Conservation (phyloP, 2,329 filamentous ascomycete species). For the Acarospora socialis region DNA sequence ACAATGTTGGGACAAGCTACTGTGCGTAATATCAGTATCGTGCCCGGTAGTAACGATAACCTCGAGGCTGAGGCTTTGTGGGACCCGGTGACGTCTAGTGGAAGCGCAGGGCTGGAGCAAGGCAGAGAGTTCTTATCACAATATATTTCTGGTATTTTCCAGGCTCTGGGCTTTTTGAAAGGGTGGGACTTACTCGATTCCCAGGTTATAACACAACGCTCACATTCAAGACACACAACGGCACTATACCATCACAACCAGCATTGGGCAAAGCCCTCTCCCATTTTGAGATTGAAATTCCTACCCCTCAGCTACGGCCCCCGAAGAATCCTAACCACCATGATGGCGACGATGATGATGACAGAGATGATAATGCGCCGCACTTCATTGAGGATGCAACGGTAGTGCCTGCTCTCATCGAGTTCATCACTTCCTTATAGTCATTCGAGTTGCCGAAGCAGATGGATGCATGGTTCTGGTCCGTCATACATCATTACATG, state of each 20-base stretch:
- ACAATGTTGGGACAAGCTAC: slow-evolving; percentile 63
- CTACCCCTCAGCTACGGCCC: slow-evolving; percentile 51
- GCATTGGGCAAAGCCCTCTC: slow-evolving; percentile 59
- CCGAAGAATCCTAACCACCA: slow-evolving; percentile 30
- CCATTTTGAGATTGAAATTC: slow-evolving; percentile 54
- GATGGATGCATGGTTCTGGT: background rate
- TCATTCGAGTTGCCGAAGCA: slow-evolving; percentile 1
- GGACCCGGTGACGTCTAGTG: slow-evolving; percentile 53
- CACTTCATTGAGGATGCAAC: slow-evolving; percentile 76
- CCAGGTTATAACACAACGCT: slow-evolving; percentile 66
- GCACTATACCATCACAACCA: slow-evolving; percentile 61
- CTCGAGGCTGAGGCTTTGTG: slow-evolving; percentile 56
- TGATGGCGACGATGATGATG: slow-evolving; percentile 25
- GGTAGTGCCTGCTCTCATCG: slow-evolving; percentile 24
- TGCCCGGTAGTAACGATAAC: slow-evolving; percentile 56
- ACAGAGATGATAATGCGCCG: slow-evolving; percentile 27
- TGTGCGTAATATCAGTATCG: slow-evolving; percentile 47
- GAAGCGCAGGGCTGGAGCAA: slow-evolving; percentile 43
- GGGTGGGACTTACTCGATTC: slow-evolving; percentile 10
- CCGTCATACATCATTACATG: background rate
- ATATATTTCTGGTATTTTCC: slow-evolving; percentile 77
- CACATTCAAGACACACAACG: slow-evolving; percentile 54
- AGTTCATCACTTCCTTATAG: slow-evolving; percentile 10
- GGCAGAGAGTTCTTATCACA: slow-evolving; percentile 66
- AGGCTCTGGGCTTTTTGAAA: too few species aligned